Base-by-base conservation (phyloP, 2,329 filamentous ascomycete species). In the Pseudonectria foliicola region DNA sequence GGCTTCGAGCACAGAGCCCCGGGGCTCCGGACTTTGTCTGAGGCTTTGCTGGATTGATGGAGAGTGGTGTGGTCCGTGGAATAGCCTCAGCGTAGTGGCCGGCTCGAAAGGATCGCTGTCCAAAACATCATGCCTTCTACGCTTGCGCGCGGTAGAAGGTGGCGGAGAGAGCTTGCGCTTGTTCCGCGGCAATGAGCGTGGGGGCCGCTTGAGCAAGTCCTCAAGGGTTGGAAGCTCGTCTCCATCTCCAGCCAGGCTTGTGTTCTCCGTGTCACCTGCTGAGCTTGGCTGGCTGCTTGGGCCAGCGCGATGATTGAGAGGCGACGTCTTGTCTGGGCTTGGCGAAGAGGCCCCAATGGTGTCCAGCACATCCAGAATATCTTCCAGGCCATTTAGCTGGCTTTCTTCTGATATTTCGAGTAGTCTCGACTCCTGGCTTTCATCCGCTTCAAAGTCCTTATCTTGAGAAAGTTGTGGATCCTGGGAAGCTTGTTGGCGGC, bases 391-490 rank as follows among this genome's bases (percentile, higher is more conserved):
- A 28, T 39, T 46, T 13, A 40, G n/a, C 33, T 64, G 60, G 31
- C 60, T 64, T 13, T 65, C 62, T 16, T 61, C 58, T 1, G 54
- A 53, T 13, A 54, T 43, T 3, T 56, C 50, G 6, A 49, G 55
- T 4, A 48, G 40, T 7, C 42, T 42, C 3, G 55, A 63, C 21
- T 60, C 59, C 42, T 75, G 72, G 37, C 67, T 75, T 18, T 70
- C 66, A 3, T 73, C 66, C 8, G 18, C 18, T 34, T 69, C 60
- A 31, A 73, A 75, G 6, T 74, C 69, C 33, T 63, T 60, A 34
- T 75, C 71, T 41, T 70, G 66, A 0, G 64, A 67, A 35, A 67
- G 63, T 8, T 21, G 18, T 21, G 18, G 8, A 26, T 71, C 67
- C 38, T 69, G 64, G 0, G 66, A 70, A 36, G 69, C 67, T 6